Evolutionary conservation across 2,329 filamentous ascomycete genomes (phyloP).

Genomic region (Pseudogymnoascus sp.): DNA sequence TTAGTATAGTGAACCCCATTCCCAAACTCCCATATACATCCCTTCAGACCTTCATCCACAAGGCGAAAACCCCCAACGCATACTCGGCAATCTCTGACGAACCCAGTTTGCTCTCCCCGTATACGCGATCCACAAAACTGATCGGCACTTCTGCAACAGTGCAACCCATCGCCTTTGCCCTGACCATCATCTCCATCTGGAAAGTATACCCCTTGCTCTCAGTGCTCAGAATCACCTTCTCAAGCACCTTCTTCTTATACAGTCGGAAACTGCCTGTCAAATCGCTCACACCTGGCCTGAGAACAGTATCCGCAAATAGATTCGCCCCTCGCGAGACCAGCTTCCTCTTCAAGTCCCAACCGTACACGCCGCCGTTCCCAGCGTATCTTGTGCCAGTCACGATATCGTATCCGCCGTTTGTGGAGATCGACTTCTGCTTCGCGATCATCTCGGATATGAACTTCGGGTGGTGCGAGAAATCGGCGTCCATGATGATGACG

Average conservation of each 20-base stretch:
- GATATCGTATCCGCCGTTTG: conserved; percentile 74
- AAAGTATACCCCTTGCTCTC: conserved; percentile 97
- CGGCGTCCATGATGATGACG: conserved; percentile 99
- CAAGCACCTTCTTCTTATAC: conserved; percentile 83
- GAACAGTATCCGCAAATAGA: conserved; percentile 87
- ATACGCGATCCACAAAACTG: conserved; percentile 88
- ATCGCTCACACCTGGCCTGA: conserved; percentile 89
- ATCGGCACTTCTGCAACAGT: conserved; percentile 94
- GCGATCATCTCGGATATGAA: conserved; percentile 94
- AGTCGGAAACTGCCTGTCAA: conserved; percentile 89
- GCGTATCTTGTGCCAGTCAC: conserved; percentile 97
- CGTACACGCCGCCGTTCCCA: conserved; percentile 79
- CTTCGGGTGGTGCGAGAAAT: conserved; percentile 98
- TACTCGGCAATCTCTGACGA: conserved; percentile 96
- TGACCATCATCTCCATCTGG: conserved; percentile 99
- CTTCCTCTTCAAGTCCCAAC: conserved; percentile 71
- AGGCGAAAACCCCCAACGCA: conserved; percentile 68
- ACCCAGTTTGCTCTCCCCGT: conserved; percentile 90
- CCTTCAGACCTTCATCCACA: conserved; percentile 67
- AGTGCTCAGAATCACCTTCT: conserved; percentile 82
- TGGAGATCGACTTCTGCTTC: conserved; percentile 51
- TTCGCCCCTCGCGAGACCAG: conserved; percentile 80
- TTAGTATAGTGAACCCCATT: conserved; percentile 1
- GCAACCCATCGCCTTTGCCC: conserved; percentile 91
- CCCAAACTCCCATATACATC: conserved; percentile 8